These are phyloP conservation scores for Pseudogymnoascus destructans DNA, from an alignment of 2,329 filamentous ascomycete species.

Conservation along the genomic window DNA sequence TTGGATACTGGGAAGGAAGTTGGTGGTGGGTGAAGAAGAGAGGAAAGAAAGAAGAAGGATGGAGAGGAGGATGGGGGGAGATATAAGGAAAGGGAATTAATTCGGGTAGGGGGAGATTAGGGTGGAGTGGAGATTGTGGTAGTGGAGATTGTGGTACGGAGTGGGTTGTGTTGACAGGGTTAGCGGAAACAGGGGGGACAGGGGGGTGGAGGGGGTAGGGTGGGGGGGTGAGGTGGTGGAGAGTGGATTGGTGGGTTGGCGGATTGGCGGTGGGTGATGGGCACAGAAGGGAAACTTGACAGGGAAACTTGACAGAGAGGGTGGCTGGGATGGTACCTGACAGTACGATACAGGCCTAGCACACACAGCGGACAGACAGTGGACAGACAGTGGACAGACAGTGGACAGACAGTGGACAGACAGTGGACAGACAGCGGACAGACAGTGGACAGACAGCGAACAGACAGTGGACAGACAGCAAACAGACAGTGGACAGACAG, in stretches of 20 bases:
- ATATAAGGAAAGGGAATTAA: slow-evolving; percentile 4
- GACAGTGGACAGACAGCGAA: no score
- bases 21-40: slow-evolving; percentile 5
- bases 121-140: background rate
- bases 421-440: no score
- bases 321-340: background rate
- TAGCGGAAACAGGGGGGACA: background rate
- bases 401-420: no score
- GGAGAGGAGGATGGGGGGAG: background rate
- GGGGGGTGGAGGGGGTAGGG: background rate
- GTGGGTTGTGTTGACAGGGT: background rate
- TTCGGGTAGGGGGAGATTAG: background rate
- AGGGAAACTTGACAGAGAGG: background rate
- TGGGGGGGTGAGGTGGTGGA: no score
- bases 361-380: no score
- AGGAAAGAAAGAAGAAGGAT: slow-evolving; percentile 9
- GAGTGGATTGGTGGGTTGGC: background rate
- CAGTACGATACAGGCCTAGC: no score
- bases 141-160: background rate
- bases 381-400: no score
- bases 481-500: no score
- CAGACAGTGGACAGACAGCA: no score
- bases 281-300: background rate
- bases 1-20: slow-evolving; percentile 1
- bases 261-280: background rate